Conservation (phyloP, 176 grass and related monocot species). For the Musa beccarii region DNA sequence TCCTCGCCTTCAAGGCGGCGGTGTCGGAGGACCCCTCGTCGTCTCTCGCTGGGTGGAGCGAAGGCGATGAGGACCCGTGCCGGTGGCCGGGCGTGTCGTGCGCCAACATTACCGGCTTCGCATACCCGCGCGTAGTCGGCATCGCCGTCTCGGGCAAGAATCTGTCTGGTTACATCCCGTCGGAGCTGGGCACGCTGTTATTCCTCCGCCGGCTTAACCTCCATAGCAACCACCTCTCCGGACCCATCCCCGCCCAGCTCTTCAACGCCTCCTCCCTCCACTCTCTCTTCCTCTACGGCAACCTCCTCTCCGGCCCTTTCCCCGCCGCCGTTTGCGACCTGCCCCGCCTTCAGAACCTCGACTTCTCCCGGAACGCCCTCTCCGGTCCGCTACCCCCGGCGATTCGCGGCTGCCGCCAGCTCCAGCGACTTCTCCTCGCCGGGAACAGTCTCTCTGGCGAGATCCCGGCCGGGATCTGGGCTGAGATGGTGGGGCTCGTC, state of each 20-base stretch:
- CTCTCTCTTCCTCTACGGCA: conserved; percentile 70
- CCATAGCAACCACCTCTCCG: conserved; percentile 56
- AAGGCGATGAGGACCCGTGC: conserved; percentile 1
- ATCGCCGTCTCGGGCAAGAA: conserved; percentile 5
- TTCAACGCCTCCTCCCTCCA: conserved; percentile 82
- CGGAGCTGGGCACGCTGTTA: conserved; percentile 62
- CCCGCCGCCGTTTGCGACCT: conserved; percentile 53
- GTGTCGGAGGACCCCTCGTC: conserved; percentile 1
- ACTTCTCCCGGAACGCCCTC: conserved; percentile 57
- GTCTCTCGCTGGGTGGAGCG: conserved; percentile 1
- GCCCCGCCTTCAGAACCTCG: conserved; percentile 32
- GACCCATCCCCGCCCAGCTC: conserved; percentile 41
- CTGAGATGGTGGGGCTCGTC: conserved; percentile 42
- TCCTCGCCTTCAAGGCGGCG: conserved; percentile 15
- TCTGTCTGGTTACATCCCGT: conserved; percentile 56
- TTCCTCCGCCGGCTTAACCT: conserved; percentile 80
- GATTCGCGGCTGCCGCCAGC: conserved; percentile 32
- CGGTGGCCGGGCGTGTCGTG: conserved; percentile 8
- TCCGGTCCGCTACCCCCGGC: conserved; percentile 30
- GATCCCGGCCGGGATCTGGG: conserved; percentile 33
- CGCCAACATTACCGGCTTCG: background rate
- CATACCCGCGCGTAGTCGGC: background rate
- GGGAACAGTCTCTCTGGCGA: conserved; percentile 31
- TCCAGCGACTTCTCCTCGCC: conserved; percentile 45
- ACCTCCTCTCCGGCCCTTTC: conserved; percentile 47